These are phyloP conservation scores for Magnaporthiopsis poae DNA, from an alignment of 2,329 filamentous ascomycete genomes.

Conservation along the genomic window DNA sequence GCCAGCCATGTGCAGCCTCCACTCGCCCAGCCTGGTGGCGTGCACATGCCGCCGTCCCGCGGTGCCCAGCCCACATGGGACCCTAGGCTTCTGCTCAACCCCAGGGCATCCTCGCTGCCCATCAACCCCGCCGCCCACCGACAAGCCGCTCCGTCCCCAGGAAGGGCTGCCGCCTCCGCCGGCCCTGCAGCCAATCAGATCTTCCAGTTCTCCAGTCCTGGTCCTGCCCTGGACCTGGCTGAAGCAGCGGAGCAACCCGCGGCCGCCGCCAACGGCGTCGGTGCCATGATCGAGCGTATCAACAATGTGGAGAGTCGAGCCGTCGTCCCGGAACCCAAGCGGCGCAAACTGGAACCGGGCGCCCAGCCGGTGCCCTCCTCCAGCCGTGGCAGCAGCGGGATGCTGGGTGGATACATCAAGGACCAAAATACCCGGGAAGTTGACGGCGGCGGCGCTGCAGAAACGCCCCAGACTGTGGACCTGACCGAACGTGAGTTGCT, in stretches of 20 bases:
- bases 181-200: conserved; percentile 18
- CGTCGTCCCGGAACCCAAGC: conserved; percentile 51
- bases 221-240: conserved; percentile 15
- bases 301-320: conserved; percentile 63
- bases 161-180: conserved; percentile 16
- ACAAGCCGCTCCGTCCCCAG: neutral
- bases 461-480: conserved; percentile 41
- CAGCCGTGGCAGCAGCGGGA: conserved; percentile 39
- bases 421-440: neutral
- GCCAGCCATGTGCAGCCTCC: conserved; percentile 18
- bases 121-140: conserved; percentile 5
- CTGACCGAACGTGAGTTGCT: conserved; percentile 39
- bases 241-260: conserved; percentile 11
- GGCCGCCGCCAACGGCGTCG: conserved; percentile 27
- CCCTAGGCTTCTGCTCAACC: conserved; percentile 30
- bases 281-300: conserved; percentile 61
- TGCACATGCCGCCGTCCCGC: neutral
- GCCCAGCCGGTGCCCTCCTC: conserved; percentile 15
- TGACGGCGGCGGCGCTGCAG: conserved; percentile 18
- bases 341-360: conserved; percentile 43
- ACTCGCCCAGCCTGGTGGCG: conserved; percentile 8
- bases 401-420: conserved; percentile 35
- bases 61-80: conserved; percentile 14
- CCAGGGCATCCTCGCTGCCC: conserved; percentile 15
- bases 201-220: conserved; percentile 25